Evolutionary conservation across 495 filamentous ascomycete species (phyloP).

Genomic region (Apodospora peruviana): DNA sequence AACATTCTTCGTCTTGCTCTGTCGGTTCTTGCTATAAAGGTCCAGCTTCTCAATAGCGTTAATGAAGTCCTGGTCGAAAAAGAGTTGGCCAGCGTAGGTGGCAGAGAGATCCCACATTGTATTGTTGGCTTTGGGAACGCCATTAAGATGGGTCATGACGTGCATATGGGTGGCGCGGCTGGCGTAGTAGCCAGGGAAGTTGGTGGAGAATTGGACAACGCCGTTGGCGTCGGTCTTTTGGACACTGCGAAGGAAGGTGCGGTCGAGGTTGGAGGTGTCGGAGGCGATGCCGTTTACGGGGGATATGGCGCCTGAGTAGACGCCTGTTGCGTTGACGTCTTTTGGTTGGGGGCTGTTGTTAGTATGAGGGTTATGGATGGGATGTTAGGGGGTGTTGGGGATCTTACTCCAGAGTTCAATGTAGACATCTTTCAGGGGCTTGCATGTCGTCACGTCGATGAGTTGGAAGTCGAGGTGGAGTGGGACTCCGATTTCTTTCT

Average conservation of each 20-base stretch:
- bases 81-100: constrained; percentile 56
- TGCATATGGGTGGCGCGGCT: constrained; percentile 41
- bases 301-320: constrained; percentile 45
- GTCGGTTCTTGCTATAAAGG: constrained; percentile 53
- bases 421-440: constrained; percentile 49
- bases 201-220: constrained; percentile 43
- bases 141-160: constrained; percentile 42
- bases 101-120: constrained; percentile 39
- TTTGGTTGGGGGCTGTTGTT: no score
- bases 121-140: constrained; percentile 37
- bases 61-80: constrained; percentile 57
- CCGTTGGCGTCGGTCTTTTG: constrained; percentile 42
- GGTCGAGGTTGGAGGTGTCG: constrained; percentile 21
- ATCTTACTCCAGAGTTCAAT: constrained; percentile 51
- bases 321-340: constrained; percentile 38
- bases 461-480: constrained; percentile 56
- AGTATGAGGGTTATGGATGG: no score
- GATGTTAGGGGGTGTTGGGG: no score
- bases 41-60: constrained; percentile 46
- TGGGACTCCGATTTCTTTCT: constrained; percentile 48
- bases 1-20: constrained; percentile 43
- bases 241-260: constrained; percentile 47
- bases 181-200: constrained; percentile 54
- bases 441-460: constrained; percentile 52
- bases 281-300: constrained; percentile 36